Evolutionary conservation across 345 rosid genomes (phyloP).

Genomic region (Pistacia vera): DNA sequence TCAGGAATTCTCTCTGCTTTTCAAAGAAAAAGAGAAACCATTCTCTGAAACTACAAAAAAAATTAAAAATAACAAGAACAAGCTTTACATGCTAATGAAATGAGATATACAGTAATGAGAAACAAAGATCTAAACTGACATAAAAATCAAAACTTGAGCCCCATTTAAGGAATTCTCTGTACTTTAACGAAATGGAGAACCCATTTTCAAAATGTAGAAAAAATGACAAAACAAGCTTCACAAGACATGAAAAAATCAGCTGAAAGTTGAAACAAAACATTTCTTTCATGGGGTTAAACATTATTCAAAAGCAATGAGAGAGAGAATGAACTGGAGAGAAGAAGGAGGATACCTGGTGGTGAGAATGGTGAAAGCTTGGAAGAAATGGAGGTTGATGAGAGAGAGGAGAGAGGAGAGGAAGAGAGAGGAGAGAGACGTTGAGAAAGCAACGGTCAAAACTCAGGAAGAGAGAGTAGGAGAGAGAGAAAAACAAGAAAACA

Average conservation of each 20-base stretch:
- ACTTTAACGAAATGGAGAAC: background rate
- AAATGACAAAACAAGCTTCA: constrained; percentile 1
- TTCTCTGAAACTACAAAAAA: background rate
- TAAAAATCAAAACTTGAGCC: background rate
- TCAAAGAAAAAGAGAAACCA: background rate
- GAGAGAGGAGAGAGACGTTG: constrained; percentile 39
- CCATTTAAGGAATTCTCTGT: background rate
- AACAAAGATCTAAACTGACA: background rate
- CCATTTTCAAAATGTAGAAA: background rate
- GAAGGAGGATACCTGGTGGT: constrained; percentile 20
- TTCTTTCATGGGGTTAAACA: background rate
- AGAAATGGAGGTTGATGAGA: constrained; percentile 16
- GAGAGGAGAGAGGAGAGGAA: constrained; percentile 24
- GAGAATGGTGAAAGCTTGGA: constrained; percentile 3
- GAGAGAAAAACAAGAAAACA: constrained; percentile 7
- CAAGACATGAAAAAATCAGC: background rate
- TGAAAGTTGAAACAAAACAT: background rate
- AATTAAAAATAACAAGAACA: background rate
- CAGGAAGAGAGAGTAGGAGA: background rate
- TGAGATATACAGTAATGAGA: background rate
- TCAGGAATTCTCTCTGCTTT: background rate
- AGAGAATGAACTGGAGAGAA: background rate
- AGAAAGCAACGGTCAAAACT: constrained; percentile 69
- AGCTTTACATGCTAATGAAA: background rate
- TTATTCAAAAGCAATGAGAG: background rate